A percentile compares a stretch with the other conserved stretches of the same genome.
Conservation (phyloP, 371 early-diverging fungal genomes). For the Apophysomyces ossiformis region DNA sequence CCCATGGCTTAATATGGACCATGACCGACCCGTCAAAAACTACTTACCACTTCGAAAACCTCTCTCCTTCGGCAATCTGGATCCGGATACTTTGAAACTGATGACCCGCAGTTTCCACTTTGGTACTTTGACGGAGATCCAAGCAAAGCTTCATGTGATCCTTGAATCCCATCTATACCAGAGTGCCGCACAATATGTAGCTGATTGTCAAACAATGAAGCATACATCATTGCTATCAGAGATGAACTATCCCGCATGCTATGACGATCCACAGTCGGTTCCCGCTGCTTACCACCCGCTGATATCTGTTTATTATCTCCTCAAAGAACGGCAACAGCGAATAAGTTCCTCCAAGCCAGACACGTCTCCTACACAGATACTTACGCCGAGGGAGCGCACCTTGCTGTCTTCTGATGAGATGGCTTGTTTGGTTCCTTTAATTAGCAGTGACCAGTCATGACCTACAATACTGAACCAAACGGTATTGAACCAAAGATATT, state of each 20-base stretch:
- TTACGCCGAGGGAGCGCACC: neutral
- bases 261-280: slow-evolving; percentile 18
- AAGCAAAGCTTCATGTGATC: slow-evolving; percentile 58
- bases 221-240: neutral
- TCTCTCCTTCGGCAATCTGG: slow-evolving; percentile 63
- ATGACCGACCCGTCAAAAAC: slow-evolving; percentile 63
- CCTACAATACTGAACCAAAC: too few species aligned
- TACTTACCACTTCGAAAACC: slow-evolving; percentile 73
- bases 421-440: too few species aligned
- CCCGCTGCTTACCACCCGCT: slow-evolving; percentile 51
- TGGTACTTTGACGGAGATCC: slow-evolving; percentile 76
- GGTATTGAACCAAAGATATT: too few species aligned
- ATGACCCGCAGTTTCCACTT: slow-evolving; percentile 86
- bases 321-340: slow-evolving; percentile 2
- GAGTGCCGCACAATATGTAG: slow-evolving; percentile 29
- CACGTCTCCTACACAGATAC: neutral
- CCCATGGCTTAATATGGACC: slow-evolving; percentile 85
- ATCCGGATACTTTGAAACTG: slow-evolving; percentile 71
- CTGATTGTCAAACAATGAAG: slow-evolving; percentile 4
- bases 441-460: too few species aligned
- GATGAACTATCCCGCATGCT: neutral
- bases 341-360: neutral
- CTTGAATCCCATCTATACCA: slow-evolving; percentile 49
- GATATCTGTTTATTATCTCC: slow-evolving; percentile 75
- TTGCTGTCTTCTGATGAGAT: too few species aligned